Percentiles rank a stretch among this genome's conserved stretches.
Conservation (phyloP, 2,329 filamentous ascomycete genomes). For the Xylariomycetidae sp. region DNA sequence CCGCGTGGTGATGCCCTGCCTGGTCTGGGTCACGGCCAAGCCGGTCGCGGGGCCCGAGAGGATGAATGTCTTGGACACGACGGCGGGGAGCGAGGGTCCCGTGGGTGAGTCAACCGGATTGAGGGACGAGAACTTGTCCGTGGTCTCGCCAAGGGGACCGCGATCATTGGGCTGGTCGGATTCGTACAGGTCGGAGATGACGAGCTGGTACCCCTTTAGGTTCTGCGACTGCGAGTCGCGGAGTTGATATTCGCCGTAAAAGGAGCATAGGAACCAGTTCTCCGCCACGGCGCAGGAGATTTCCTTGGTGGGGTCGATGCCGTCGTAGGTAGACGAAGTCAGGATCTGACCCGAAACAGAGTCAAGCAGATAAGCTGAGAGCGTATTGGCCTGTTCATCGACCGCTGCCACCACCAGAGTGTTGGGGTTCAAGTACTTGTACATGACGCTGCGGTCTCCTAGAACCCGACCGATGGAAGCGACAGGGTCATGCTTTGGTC, state of each 20-base stretch:
- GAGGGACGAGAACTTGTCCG: constrained; percentile 73
- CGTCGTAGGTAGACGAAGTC: constrained; percentile 63
- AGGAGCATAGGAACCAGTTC: constrained; percentile 92
- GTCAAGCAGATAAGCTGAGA: constrained; percentile 77
- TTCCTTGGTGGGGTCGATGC: constrained; percentile 68
- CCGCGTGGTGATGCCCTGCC: constrained; percentile 84
- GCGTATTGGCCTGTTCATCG: constrained; percentile 51
- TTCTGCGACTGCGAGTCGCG: constrained; percentile 48
- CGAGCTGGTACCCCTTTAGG: constrained; percentile 80
- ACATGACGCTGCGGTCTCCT: constrained; percentile 85
- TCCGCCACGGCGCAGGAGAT: constrained; percentile 79
- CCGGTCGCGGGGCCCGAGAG: constrained; percentile 73
- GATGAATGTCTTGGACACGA: constrained; percentile 75
- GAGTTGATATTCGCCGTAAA: constrained; percentile 59
- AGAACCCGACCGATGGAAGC: constrained; percentile 94
- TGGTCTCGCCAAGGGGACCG: constrained; percentile 66
- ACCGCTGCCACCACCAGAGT: constrained; percentile 70
- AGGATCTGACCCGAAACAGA: constrained; percentile 80
- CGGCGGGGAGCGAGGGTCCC: constrained; percentile 61
- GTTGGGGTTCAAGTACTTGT: constrained; percentile 95
- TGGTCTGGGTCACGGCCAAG: constrained; percentile 80
- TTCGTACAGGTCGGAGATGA: constrained; percentile 87
- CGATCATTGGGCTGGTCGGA: constrained; percentile 79
- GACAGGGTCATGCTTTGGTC: constrained; percentile 75
- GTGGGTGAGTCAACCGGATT: constrained; percentile 55